These are phyloP conservation scores for Cenchrus americanus DNA, from an alignment of 176 grass and related monocot species.

Conservation along the genomic window DNA sequence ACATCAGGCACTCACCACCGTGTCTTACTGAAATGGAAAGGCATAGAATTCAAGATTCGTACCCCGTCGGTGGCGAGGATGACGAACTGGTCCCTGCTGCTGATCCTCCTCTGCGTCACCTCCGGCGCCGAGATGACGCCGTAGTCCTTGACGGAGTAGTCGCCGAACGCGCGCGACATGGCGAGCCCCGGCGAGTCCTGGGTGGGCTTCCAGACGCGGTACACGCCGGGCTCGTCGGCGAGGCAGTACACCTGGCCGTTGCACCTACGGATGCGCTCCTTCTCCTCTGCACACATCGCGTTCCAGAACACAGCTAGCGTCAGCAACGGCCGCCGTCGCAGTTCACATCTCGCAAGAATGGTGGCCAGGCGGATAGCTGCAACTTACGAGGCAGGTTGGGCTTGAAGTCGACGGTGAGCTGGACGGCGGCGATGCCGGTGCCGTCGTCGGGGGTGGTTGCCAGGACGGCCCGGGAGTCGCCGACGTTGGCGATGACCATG, in stretches of 20 bases:
- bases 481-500: conserved; percentile 80
- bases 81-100: conserved; percentile 61
- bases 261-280: conserved; percentile 73
- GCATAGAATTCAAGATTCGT: background rate
- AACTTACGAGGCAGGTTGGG: conserved; percentile 89
- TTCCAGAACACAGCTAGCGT: background rate
- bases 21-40: background rate
- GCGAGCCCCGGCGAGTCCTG: conserved; percentile 78
- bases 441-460: conserved; percentile 56
- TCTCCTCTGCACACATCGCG: conserved; percentile 58
- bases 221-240: conserved; percentile 78
- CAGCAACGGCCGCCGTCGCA: background rate
- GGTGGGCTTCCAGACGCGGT: conserved; percentile 76
- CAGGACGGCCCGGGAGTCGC: conserved; percentile 89
- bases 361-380: too few species aligned
- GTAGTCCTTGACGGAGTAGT: conserved; percentile 78
- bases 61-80: conserved; percentile 97
- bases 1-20: background rate
- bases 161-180: conserved; percentile 96
- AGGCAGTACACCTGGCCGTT: conserved; percentile 72
- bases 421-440: conserved; percentile 56
- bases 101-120: conserved; percentile 72
- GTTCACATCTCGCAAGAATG: background rate
- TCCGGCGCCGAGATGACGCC: conserved; percentile 88
- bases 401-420: conserved; percentile 91